These are phyloP conservation scores for Cladosporium sp. DNA, from an alignment of 2,329 filamentous ascomycete species.

Conservation along the genomic window DNA sequence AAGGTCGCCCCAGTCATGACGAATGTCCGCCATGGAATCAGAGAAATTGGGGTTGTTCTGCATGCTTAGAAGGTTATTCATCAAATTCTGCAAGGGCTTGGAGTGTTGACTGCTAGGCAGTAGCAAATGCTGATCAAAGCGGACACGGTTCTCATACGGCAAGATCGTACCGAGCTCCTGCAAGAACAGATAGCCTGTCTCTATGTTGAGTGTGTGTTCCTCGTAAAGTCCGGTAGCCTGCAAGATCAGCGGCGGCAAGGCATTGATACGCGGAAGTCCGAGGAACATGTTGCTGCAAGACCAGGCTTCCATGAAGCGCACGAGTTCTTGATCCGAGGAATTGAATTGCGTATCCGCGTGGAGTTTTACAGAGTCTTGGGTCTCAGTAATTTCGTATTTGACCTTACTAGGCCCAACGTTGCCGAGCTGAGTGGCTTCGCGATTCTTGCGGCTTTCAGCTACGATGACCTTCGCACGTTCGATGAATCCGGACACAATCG, in stretches of 20 bases:
- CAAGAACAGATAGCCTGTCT: slow-evolving; percentile 64
- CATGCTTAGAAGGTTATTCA: slow-evolving; percentile 33
- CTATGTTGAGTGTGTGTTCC: slow-evolving; percentile 29
- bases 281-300: slow-evolving; percentile 58
- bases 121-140: slow-evolving; percentile 59
- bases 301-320: slow-evolving; percentile 72
- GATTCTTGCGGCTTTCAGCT: slow-evolving; percentile 39
- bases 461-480: slow-evolving; percentile 44
- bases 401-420: slow-evolving; percentile 42
- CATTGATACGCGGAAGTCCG: slow-evolving; percentile 54
- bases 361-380: slow-evolving; percentile 28
- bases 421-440: slow-evolving; percentile 37
- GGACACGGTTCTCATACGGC: slow-evolving; percentile 68
- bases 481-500: slow-evolving; percentile 41
- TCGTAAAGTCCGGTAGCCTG: slow-evolving; percentile 63
- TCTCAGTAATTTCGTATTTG: slow-evolving; percentile 27
- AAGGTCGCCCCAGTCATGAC: slow-evolving; percentile 60
- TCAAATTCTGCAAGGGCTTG: slow-evolving; percentile 46
- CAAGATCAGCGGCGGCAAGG: slow-evolving; percentile 65
- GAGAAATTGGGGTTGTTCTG: slow-evolving; percentile 39
- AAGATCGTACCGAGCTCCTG: slow-evolving; percentile 73
- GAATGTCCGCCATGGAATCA: slow-evolving; percentile 58
- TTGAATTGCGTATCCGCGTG: slow-evolving; percentile 45
- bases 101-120: slow-evolving; percentile 51
- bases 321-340: slow-evolving; percentile 54